phyloP scores from a whole-genome alignment of 2,329 filamentous ascomycete genomes.

The Alternaria sp. region DNA sequence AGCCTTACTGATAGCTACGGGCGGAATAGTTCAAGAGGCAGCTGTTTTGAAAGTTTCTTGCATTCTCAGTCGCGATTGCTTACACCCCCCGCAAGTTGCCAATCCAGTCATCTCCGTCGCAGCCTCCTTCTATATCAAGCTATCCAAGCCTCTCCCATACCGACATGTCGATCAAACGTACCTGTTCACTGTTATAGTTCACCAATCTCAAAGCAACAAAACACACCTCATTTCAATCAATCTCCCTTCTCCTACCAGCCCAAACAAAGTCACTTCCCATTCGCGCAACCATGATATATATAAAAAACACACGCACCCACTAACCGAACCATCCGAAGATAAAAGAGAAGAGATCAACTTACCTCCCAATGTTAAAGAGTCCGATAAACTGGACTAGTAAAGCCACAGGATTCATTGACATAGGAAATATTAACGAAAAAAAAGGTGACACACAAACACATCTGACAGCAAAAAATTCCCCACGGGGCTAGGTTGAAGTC shows the following conservation, averaged over 20 bases:
- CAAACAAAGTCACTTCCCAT: neutral
- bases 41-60: neutral
- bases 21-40: too few relatives aligned
- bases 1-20: too few relatives aligned
- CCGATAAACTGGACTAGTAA: too few relatives aligned
- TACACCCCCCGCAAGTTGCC: neutral
- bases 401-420: too few relatives aligned
- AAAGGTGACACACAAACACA: slow-evolving; percentile 48
- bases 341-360: neutral
- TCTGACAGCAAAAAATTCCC: slow-evolving; percentile 48
- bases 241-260: too few relatives aligned
- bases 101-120: neutral
- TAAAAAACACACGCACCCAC: neutral
- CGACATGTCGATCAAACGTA: too few relatives aligned
- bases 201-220: neutral
- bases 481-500: slow-evolving; percentile 43
- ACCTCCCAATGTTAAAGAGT: neutral
- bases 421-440: neutral
- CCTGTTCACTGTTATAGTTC: neutral
- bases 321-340: neutral
- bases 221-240: neutral
- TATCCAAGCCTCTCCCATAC: neutral
- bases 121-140: too few relatives aligned
- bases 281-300: neutral
- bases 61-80: neutral